Evolutionary conservation across 768 basidiomycete genomes (phyloP), one percentile per base, ranked within the genome.

Genomic region (Butyriboletus loyo): DNA sequence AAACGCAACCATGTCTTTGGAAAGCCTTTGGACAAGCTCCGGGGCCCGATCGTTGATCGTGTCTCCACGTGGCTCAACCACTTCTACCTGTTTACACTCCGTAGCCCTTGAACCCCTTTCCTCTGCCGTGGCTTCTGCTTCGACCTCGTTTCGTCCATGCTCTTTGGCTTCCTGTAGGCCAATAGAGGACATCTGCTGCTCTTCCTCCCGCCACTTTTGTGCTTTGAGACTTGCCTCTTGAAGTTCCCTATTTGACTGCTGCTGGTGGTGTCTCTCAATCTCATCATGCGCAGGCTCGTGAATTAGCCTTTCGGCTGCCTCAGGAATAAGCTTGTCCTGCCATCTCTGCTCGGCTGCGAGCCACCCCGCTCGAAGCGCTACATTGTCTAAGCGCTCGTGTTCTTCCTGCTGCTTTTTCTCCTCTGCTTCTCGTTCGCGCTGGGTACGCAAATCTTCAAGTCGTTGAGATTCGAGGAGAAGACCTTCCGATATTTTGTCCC

Each of bases 391-490:
- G 22, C 34, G 49, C 32, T 64, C 55, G 6, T 44, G 51, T 53
- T 58, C 62, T 43, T 56, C 53, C 24, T 40, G 54, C 35, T 36
- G 59, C 44, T 27, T 56, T 49, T 50, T 62, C 52, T 61, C 64
- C 19, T 64, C 62, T 21, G 54, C 59, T 50, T 69, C 69, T 41
- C 40, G 65, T 55, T 67, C 65, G 40, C 55, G 63, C 24, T 55
- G 62, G 7, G 58, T 28, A 37, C 77, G 73, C 43, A 69, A 57
- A 4, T 65, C 66, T 49, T 82, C 83, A 2, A 64, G 63, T n/a
- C 66, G 70, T 48, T 74, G 69, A 3, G 77, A 74, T 28, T 77
- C 74, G 24, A 67, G 52, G 40, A 83, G 62, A 43, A 73, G 65
- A 34, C 70, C 64, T 45, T 72, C 70, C 32, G 83, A 73, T 34